Conservation (phyloP, 345 rosid genomes). For the Stellera chamaejasme region DNA sequence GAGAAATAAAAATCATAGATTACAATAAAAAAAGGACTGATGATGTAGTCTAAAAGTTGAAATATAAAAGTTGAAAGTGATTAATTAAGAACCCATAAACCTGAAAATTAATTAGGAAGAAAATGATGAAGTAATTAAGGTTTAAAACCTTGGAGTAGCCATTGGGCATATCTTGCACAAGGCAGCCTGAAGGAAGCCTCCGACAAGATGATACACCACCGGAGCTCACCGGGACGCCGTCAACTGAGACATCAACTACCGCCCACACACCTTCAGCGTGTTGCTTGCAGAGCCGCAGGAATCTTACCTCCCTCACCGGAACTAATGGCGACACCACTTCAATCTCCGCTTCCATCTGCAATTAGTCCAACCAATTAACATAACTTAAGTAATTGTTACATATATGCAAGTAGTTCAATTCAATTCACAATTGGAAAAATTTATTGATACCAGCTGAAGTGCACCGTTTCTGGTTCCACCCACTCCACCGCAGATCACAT, state of each 20-base stretch:
- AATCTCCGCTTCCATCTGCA: slow-evolving; percentile 90
- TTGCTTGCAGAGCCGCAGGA: slow-evolving; percentile 89
- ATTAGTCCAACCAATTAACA: too few species aligned
- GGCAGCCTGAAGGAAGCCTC: slow-evolving; percentile 97
- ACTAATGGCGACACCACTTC: slow-evolving; percentile 90
- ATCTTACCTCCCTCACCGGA: slow-evolving; percentile 81
- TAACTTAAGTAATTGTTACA: too few species aligned
- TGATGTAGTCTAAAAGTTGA: too few species aligned
- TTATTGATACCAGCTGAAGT: slow-evolving; percentile 60
- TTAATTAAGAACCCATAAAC: background rate
- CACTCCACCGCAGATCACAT: slow-evolving; percentile 74
- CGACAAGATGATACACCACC: slow-evolving; percentile 45
- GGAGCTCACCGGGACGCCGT: slow-evolving; percentile 40
- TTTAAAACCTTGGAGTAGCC: slow-evolving; percentile 79
- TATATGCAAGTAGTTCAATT: too few species aligned
- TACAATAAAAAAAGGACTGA: background rate
- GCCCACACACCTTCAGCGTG: slow-evolving; percentile 95
- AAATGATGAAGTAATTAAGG: slow-evolving; percentile 6
- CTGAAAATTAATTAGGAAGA: too few species aligned
- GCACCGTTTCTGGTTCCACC: slow-evolving; percentile 93
- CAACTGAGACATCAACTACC: slow-evolving; percentile 89
- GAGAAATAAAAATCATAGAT: slow-evolving; percentile 16
- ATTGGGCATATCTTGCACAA: slow-evolving; percentile 94
- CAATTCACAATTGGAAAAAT: background rate
- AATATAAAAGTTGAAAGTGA: background rate